These are phyloP conservation scores for Claviceps paspali DNA, from an alignment of 2,329 filamentous ascomycete species.

Conservation along the genomic window DNA sequence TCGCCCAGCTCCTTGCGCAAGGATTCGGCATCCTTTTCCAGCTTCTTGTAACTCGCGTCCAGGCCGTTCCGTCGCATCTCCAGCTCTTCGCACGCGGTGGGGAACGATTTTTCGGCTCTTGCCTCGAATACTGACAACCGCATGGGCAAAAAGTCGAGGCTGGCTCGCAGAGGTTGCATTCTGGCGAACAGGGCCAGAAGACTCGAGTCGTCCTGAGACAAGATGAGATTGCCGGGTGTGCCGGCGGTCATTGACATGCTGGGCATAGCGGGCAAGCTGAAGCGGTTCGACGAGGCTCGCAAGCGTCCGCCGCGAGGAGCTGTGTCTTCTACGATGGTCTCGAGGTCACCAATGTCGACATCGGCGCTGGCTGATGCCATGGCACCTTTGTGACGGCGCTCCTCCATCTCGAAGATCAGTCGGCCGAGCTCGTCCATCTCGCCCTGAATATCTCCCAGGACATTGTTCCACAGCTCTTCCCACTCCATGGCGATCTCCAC, in stretches of 20 bases:
- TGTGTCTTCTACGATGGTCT: slow-evolving; percentile 84
- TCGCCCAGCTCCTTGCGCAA: slow-evolving; percentile 82
- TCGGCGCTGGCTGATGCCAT: slow-evolving; percentile 47
- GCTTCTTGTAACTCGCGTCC: slow-evolving; percentile 73
- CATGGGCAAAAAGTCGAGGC: slow-evolving; percentile 92
- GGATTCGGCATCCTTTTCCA: slow-evolving; percentile 81
- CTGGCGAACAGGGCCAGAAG: slow-evolving; percentile 81
- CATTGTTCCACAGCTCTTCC: slow-evolving; percentile 92
- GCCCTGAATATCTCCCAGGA: slow-evolving; percentile 81
- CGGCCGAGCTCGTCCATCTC: slow-evolving; percentile 68
- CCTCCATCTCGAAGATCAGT: slow-evolving; percentile 94
- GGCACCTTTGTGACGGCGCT: slow-evolving; percentile 71
- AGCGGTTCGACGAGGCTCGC: slow-evolving; percentile 46
- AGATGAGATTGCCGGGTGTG: slow-evolving; percentile 37
- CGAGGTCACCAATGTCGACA: slow-evolving; percentile 72
- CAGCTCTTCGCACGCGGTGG: slow-evolving; percentile 80
- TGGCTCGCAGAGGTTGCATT: slow-evolving; percentile 87
- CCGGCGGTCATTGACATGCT: slow-evolving; percentile 30
- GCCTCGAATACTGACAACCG: slow-evolving; percentile 72
- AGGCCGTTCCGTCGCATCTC: slow-evolving; percentile 58
- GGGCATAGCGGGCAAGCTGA: slow-evolving; percentile 52
- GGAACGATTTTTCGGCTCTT: slow-evolving; percentile 64
- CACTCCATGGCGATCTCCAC: slow-evolving; percentile 98
- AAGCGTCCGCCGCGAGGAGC: slow-evolving; percentile 40
- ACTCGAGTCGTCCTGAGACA: slow-evolving; percentile 69